Evolutionary conservation across 257 asterid genomes (phyloP).

Genomic region (Cinchona pubescens): DNA sequence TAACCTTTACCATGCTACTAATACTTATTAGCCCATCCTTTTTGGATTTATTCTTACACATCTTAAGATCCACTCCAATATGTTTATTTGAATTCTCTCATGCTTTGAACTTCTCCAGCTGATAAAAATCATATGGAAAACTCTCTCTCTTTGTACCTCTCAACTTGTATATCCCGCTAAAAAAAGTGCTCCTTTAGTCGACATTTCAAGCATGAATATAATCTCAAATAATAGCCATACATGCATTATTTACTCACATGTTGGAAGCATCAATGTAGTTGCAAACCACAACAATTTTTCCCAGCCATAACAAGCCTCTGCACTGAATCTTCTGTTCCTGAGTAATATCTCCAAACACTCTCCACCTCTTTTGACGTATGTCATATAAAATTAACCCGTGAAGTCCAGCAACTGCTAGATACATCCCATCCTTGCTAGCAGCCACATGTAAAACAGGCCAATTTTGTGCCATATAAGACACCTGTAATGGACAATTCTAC

Average conservation of each 20-base stretch:
- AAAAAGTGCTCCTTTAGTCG: neutral
- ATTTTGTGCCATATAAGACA: constrained; percentile 94
- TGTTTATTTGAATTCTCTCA: neutral
- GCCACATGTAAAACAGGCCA: constrained; percentile 99
- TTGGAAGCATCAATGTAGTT: constrained; percentile 76
- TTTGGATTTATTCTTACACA: neutral
- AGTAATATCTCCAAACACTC: constrained; percentile 96
- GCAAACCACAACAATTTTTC: constrained; percentile 95
- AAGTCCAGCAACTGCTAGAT: constrained; percentile 94
- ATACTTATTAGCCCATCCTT: neutral
- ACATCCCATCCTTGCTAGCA: constrained; percentile 99
- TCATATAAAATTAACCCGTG: constrained; percentile 95
- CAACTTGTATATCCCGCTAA: neutral
- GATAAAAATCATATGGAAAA: neutral
- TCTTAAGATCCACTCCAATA: neutral
- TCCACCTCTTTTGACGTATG: constrained; percentile 84
- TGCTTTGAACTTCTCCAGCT: constrained; percentile 8
- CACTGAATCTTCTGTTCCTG: constrained; percentile 98
- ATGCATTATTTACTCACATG: constrained; percentile 49
- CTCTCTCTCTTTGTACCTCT: neutral
- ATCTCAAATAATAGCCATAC: neutral
- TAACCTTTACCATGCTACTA: neutral
- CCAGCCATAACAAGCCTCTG: constrained; percentile 95
- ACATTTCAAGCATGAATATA: neutral
- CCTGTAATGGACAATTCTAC: constrained; percentile 45